These are phyloP conservation scores for Psilocybe azurescens DNA, from an alignment of 768 basidiomycete genomes.

Conservation along the genomic window DNA sequence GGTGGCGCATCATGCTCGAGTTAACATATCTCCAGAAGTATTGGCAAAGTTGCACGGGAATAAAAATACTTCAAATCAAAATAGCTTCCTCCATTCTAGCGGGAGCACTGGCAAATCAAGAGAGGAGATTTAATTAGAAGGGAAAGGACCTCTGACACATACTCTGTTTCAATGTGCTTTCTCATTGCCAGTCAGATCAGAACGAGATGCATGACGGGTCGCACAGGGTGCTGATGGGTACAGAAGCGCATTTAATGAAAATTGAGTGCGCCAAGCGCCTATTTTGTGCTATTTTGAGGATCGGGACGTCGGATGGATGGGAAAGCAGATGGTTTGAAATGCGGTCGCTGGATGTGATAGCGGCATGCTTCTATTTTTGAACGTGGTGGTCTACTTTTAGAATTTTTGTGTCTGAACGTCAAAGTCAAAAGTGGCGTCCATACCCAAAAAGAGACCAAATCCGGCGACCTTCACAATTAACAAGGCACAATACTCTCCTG, in stretches of 20 bases:
- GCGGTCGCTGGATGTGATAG: neutral
- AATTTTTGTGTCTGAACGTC: neutral
- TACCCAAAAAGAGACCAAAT: constrained; percentile 1
- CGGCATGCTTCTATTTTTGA: neutral
- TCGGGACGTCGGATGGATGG: neutral
- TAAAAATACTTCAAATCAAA: neutral
- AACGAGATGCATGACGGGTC: neutral
- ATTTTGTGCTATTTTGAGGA: constrained; percentile 1
- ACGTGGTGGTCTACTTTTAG: neutral
- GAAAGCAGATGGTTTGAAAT: neutral
- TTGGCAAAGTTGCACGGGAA: neutral
- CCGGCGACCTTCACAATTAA: neutral
- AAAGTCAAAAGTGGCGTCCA: neutral
- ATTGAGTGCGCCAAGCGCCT: constrained; percentile 1
- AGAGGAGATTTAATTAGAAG: neutral
- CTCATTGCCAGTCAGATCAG: neutral
- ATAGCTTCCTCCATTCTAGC: neutral
- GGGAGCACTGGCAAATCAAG: neutral
- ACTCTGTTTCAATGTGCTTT: neutral
- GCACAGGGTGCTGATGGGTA: neutral
- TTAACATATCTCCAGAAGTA: neutral
- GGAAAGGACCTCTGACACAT: neutral
- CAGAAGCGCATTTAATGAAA: neutral
- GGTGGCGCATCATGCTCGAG: neutral
- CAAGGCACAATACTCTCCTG: neutral